Evolutionary conservation across 495 filamentous ascomycete species (phyloP), one percentile per base, ranked within the genome.

Genomic region (Podospora conica): DNA sequence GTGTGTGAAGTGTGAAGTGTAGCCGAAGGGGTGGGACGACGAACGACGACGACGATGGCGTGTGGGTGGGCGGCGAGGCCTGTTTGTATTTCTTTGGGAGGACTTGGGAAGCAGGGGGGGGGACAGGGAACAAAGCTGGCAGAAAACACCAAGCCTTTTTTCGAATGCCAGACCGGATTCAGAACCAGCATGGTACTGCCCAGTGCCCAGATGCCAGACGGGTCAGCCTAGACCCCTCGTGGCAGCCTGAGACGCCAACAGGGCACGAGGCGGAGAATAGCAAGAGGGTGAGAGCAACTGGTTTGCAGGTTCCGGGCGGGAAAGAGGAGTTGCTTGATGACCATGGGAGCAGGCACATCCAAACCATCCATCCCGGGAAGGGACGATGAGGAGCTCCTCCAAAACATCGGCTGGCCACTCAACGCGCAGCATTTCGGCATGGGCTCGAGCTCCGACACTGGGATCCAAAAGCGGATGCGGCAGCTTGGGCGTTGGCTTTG

Each of bases 191-290:
- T 64, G 21, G 21, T 10, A 11, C 6, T 57, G 22, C 10, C n/a
- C n/a, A n/a, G n/a, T 58, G 54, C 31, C 40, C 54, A 27, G 60
- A 28, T 61, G n/a, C 18, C 33, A 24, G 27, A 11, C 20, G 23
- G 20, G 56, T 20, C 54, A 57, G 61, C 10, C 63, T 58, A 58
- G 63, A 23, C 55, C 63, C 54, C 25, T 24, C 55, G 63, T 25
- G 55, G 54, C 27, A 20, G 57, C 48, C 63, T 64, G 63, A 64
- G 63, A 64, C 63, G 63, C 60, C 60, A 61, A 33, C 59, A 33
- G 20, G n/a, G 53, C 10, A 29, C 11, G 28, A 29, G 48, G 18
- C n/a, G 18, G 48, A 54, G 55, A 63, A 63, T n/a, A n/a, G 28
- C 40, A 8, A 8, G 33, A 40, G 6, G 1, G 40, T 18, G 6